phyloP scores from a whole-genome alignment of 139 green algal species.

The Asterochloris erici region DNA sequence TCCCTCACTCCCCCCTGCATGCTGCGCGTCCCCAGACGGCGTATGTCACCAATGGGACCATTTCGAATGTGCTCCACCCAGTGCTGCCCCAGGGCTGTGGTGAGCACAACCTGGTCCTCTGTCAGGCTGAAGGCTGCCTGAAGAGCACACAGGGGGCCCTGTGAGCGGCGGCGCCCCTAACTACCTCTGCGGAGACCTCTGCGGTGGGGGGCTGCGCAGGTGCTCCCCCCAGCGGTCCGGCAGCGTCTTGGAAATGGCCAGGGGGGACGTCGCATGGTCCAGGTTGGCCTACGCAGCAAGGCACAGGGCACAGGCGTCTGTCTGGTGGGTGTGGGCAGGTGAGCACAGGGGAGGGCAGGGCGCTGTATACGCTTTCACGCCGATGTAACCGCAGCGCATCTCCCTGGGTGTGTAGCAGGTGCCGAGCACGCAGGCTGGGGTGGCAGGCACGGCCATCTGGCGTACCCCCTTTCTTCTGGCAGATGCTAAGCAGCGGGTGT shows the following conservation, averaged over 20 bases:
- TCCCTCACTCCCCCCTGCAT: too few relatives aligned
- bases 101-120: not conserved
- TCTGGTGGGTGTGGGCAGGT: not conserved
- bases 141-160: not conserved
- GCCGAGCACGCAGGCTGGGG: not conserved
- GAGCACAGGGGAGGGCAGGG: not conserved
- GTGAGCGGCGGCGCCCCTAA: not conserved
- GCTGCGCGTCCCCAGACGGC: too few relatives aligned
- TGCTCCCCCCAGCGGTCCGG: constrained; percentile 80
- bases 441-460: too few relatives aligned
- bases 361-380: not conserved
- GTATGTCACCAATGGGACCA: not conserved
- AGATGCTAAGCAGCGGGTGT: too few relatives aligned
- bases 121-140: not conserved
- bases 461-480: too few relatives aligned
- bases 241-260: constrained; percentile 80
- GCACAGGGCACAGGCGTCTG: not conserved
- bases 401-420: not conserved
- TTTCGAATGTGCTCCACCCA: not conserved
- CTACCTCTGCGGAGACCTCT: too few relatives aligned
- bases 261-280: constrained; percentile 27
- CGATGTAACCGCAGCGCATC: not conserved
- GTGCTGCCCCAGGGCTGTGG: not conserved
- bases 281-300: not conserved
- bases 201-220: constrained; percentile 49